Conservation (phyloP, 257 asterid genomes). For the Salvia rosmarinus region DNA sequence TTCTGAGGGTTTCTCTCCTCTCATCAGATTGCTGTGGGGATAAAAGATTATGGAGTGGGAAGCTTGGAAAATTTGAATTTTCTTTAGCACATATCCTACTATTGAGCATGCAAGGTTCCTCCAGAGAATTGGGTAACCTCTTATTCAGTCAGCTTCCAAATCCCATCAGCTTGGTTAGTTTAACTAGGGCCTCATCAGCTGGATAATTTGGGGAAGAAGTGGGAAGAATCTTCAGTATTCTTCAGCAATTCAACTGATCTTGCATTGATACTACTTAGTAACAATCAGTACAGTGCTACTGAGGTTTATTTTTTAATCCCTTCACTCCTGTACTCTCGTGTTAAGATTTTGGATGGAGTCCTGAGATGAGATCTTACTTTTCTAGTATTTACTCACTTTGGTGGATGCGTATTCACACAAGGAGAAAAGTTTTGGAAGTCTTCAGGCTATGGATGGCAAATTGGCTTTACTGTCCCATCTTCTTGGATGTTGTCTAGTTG, state of each 20-base stretch:
- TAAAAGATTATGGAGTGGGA: conserved; percentile 67
- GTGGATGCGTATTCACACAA: conserved; percentile 79
- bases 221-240: conserved; percentile 80
- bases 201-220: conserved; percentile 84
- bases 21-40: conserved; percentile 65
- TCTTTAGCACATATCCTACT: conserved; percentile 72
- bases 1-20: not conserved
- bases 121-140: conserved; percentile 46
- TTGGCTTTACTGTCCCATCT: conserved; percentile 74
- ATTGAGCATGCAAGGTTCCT: conserved; percentile 58
- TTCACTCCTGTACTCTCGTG: conserved; percentile 7
- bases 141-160: conserved; percentile 54
- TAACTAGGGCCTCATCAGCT: conserved; percentile 79
- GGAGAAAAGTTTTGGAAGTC: conserved; percentile 74
- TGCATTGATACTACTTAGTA: conserved; percentile 70
- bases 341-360: conserved; percentile 33
- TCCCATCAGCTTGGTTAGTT: conserved; percentile 59
- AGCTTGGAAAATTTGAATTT: conserved; percentile 84
- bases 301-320: conserved; percentile 62
- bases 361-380: conserved; percentile 43
- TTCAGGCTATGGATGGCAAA: conserved; percentile 66
- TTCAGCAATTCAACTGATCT: conserved; percentile 81
- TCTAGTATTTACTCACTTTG: conserved; percentile 74
- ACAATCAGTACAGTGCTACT: conserved; percentile 78
- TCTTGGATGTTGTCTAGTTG: conserved; percentile 90